A percentile compares a stretch with the other conserved stretches of the same genome.
These are phyloP conservation scores for Naganishia friedmannii DNA, from an alignment of 768 basidiomycete genomes.

Conservation along the genomic window DNA sequence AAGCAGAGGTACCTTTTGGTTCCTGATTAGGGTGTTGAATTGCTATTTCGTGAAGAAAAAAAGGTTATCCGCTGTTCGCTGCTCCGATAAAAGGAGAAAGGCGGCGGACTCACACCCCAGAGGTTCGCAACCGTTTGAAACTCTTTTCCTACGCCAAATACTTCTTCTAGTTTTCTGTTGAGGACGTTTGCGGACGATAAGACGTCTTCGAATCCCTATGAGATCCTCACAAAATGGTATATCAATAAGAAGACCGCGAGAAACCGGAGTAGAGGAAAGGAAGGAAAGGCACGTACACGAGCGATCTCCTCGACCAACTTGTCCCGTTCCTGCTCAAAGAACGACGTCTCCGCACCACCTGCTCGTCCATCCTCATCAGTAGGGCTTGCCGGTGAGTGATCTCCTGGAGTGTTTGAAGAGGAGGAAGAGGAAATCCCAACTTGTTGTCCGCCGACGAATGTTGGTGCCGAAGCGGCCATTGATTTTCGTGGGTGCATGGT, in stretches of 20 bases:
- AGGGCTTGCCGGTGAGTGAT: constrained; percentile 4
- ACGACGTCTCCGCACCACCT: constrained; percentile 23
- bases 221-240: background rate
- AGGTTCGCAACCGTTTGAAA: constrained; percentile 82
- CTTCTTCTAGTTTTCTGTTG: constrained; percentile 89
- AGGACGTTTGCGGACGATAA: constrained; percentile 77
- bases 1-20: constrained; percentile 42
- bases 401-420: background rate
- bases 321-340: constrained; percentile 47
- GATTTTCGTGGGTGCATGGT: constrained; percentile 30
- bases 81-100: too few species aligned
- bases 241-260: background rate
- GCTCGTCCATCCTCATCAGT: background rate
- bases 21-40: constrained; percentile 47
- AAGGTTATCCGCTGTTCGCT: too few species aligned
- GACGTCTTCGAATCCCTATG: constrained; percentile 80
- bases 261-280: background rate
- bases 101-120: constrained; percentile 63
- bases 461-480: constrained; percentile 30
- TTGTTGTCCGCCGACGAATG: constrained; percentile 21
- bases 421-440: constrained; percentile 5
- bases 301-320: constrained; percentile 48
- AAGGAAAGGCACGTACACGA: constrained; percentile 35
- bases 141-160: constrained; percentile 85
- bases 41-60: constrained; percentile 27